phyloP scores from a whole-genome alignment of 176 grass and related monocot genomes.

The Eleusine coracana region DNA sequence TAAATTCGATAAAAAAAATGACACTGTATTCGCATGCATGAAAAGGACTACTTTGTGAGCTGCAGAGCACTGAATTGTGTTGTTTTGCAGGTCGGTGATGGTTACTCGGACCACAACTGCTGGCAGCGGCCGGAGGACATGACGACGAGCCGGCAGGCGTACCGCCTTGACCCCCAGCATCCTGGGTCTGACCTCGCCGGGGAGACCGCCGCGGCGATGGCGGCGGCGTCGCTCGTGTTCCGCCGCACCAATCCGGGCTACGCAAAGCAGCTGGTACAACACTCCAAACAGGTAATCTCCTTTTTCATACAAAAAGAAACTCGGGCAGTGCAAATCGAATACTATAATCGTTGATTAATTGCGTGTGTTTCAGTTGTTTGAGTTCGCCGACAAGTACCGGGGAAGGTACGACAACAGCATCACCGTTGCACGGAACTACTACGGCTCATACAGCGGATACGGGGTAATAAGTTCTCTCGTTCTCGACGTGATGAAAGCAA shows the following conservation, averaged over 20 bases:
- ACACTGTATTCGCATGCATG: background rate
- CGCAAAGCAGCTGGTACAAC: constrained; percentile 58
- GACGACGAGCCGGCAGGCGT: constrained; percentile 85
- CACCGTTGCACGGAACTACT: constrained; percentile 52
- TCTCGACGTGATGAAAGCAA: background rate
- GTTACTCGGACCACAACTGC: constrained; percentile 78
- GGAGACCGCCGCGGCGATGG: constrained; percentile 87
- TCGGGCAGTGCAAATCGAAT: no score
- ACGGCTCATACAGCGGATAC: constrained; percentile 75
- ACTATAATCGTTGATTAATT: background rate
- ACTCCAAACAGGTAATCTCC: constrained; percentile 65
- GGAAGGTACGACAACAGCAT: constrained; percentile 92
- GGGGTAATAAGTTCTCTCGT: constrained; percentile 35
- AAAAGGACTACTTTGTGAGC: background rate
- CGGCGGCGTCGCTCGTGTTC: constrained; percentile 79
- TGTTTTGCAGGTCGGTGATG: constrained; percentile 68
- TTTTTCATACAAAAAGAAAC: no score
- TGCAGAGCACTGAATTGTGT: background rate
- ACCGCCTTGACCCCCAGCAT: constrained; percentile 65
- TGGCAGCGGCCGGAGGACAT: constrained; percentile 98
- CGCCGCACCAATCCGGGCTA: constrained; percentile 62
- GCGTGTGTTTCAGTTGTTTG: constrained; percentile 56
- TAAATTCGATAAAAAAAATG: no score
- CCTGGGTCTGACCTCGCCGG: constrained; percentile 89
- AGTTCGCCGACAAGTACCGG: constrained; percentile 83